Base-by-base conservation (phyloP, 495 filamentous ascomycete genomes). In the Penicillium cataractarum region DNA sequence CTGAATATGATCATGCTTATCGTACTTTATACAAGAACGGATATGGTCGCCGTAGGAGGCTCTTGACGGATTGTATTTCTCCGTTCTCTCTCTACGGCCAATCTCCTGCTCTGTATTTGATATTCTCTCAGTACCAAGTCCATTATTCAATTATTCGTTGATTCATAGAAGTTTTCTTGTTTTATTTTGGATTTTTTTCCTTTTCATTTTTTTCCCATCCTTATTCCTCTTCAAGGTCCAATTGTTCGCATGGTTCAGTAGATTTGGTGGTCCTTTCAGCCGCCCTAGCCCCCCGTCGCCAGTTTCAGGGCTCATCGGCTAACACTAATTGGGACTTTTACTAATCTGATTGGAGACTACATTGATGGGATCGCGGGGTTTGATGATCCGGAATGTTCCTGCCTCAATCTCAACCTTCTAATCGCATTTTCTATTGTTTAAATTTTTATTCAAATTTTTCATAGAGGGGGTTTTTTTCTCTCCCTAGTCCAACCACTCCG, bases 251-350 rank as follows among this genome's bases (percentile, higher is more conserved):
- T 54, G 17, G 55, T 42, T 46, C 24, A 12, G 24, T 44, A 46
- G 21, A 46, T 46, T 46, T 46, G 42, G 42, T 22, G 9, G 42
- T 46, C 42, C 42, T 24, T 46, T 46, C 19, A 46, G 42, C n/a
- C 55, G 39, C 24, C 40, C 9, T n/a, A 9, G 22, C 55, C 55
- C n/a, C 55, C 46, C 54, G 54, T 42, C 31, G 13, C 26, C 19
- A 31, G 61, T 67, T 70, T 65, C 62, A 70, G 64, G 61, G 58
- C 40, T 58, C 53, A 40, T 56, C 15, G 27, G 31, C 21, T 39
- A 32, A 63, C 33, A 39, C 62, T 57, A 56, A 66, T 64, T 39
- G 58, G 57, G 13, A 35, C 29, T 50, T 58, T 42, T 24, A 52
- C 53, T 32, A 10, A 12, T 29, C 27, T 15, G 19, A 29, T 31